Base-by-base conservation (phyloP, 1,139 yeast genomes). In the Yueomyces sp. region DNA sequence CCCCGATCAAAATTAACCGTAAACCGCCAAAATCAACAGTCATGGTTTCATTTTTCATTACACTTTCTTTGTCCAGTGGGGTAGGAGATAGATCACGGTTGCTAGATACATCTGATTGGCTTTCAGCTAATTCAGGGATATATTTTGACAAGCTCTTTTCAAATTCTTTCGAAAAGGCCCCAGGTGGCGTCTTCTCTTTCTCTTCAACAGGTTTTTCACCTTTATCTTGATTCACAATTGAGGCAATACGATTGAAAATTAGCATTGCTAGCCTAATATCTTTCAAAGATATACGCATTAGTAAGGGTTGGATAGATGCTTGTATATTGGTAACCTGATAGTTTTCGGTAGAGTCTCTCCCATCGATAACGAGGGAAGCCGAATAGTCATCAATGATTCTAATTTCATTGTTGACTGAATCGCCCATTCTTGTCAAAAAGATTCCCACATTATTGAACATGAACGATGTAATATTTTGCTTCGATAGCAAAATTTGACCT, bases 341-440 rank as follows among this genome's bases (percentile, higher is more conserved):
- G 0, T 74, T 71, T 0, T 68, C 60, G 1, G 78, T 73, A 0
- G 93, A 76, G 1, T 81, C 81, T 37, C 89, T 68, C 11, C 75
- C 69, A 55, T 89, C 96, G 47, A 83, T 67, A 0, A 86, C 76
- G 48, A 85, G 71, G 0, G 89, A 77, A 5, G 87, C 64, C 1
- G 95, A 81, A 61, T 91, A 91, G 55, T 91, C 96, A 60, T 93
- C 97, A 48, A 93, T 70, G 36, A 93, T 73, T 46, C 96, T 68
- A 42, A 89, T 67, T 40, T 79, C 70, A 43, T 72, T 71, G 9
- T 72, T 71, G 27, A 79, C 78, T 44, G 72, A 70, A 8, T 74
- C 63, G 50, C 81, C 73, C 95, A 93, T 89, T 28, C 68, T 71
- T 41, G 89, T 77, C 50, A 91, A 66, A 54, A 83, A 93, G 80